phyloP scores from a whole-genome alignment of 2,329 filamentous ascomycete species.

The Camillea tinctor region DNA sequence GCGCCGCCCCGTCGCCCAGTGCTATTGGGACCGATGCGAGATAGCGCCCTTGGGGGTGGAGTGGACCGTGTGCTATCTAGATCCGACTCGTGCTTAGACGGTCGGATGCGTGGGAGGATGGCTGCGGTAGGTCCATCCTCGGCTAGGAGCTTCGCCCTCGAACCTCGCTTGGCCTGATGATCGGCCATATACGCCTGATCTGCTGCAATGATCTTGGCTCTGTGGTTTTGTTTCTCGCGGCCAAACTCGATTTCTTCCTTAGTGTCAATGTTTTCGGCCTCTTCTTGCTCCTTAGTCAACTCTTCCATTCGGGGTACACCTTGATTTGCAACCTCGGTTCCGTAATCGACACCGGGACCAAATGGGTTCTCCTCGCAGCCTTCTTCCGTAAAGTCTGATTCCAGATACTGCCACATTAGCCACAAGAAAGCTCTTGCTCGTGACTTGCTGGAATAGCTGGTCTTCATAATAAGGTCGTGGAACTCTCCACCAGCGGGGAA shows the following conservation, averaged over 20 bases:
- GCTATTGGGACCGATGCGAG: conserved; percentile 36
- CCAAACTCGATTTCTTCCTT: conserved; percentile 41
- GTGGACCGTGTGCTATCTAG: conserved; percentile 53
- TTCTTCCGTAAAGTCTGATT: conserved; percentile 89
- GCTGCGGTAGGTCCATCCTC: conserved; percentile 54
- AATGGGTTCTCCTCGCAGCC: conserved; percentile 90
- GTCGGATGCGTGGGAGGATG: conserved; percentile 61
- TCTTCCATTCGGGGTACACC: conserved; percentile 66
- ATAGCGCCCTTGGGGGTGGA: conserved; percentile 45
- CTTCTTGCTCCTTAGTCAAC: conserved; percentile 65
- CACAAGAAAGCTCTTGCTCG: conserved; percentile 88
- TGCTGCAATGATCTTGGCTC: conserved; percentile 71
- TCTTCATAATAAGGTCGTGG: conserved; percentile 94
- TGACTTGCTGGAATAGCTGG: conserved; percentile 75
- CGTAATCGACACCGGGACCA: conserved; percentile 68
- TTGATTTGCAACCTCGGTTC: conserved; percentile 63
- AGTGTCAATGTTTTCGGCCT: conserved; percentile 72
- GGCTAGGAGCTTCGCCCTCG: conserved; percentile 36
- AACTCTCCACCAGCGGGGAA: conserved; percentile 86
- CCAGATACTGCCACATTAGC: conserved; percentile 99
- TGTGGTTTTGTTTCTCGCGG: conserved; percentile 64
- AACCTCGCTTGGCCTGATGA: conserved; percentile 57
- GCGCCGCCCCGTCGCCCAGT: conserved; percentile 44
- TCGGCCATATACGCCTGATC: conserved; percentile 69
- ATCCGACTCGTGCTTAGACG: conserved; percentile 60